Evolutionary conservation across 2,329 filamentous ascomycete species (phyloP).

Genomic region (Calcarisporium arbuscula): DNA sequence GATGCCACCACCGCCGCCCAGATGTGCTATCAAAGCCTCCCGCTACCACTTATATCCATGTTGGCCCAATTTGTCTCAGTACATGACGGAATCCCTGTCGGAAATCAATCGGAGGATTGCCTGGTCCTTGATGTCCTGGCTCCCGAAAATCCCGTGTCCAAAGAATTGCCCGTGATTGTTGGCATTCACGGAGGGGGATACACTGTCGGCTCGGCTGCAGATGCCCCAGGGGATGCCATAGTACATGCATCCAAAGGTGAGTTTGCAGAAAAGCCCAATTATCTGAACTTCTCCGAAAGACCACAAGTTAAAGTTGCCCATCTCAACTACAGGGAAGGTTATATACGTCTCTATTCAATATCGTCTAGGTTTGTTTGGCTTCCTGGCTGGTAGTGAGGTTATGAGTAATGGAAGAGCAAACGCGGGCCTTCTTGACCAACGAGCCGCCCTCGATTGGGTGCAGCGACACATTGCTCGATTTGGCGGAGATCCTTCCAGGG

Average conservation of each 20-base stretch:
- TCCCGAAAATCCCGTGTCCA: conserved; percentile 30
- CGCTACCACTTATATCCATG: no score
- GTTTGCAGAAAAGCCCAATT: no score
- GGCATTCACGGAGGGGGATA: no score
- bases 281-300: no score
- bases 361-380: conserved; percentile 31
- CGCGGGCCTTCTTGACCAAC: conserved; percentile 37
- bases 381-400: conserved; percentile 10
- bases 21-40: conserved; percentile 18
- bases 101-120: conserved; percentile 41
- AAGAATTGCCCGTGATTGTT: conserved; percentile 34
- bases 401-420: conserved; percentile 9
- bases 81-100: conserved; percentile 21
- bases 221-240: no score
- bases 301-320: no score
- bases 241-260: no score
- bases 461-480: conserved; percentile 12
- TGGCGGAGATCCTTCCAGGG: conserved; percentile 24
- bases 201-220: no score
- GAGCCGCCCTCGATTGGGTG: conserved; percentile 11
- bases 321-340: no score
- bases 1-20: conserved; percentile 21
- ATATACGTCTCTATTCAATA: conserved; percentile 22
- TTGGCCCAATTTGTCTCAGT: no score
- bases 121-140: conserved; percentile 39